Percentiles rank a stretch among this genome's conserved stretches.
Evolutionary conservation across 2,329 filamentous ascomycete species (phyloP).

Genomic region (Fusarium newnesense): DNA sequence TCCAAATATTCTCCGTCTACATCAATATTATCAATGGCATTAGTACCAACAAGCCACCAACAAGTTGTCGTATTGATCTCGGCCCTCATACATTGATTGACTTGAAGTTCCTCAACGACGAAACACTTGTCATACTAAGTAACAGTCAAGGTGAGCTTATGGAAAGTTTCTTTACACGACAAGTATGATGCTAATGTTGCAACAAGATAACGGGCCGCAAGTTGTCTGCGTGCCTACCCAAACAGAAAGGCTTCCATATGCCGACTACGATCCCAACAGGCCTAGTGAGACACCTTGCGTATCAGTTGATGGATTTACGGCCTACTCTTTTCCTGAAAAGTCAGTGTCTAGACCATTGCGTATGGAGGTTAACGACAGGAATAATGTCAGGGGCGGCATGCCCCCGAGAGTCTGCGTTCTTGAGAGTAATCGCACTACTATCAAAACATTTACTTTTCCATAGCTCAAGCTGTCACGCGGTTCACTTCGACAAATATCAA

Average conservation of each 20-base stretch:
- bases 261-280: conserved; percentile 46
- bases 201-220: conserved; percentile 41
- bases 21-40: conserved; percentile 68
- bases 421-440: conserved; percentile 57
- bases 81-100: conserved; percentile 63
- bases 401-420: conserved; percentile 63
- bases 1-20: conserved; percentile 66
- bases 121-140: conserved; percentile 69
- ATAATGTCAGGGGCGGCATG: conserved; percentile 56
- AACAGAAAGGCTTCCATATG: conserved; percentile 50
- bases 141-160: conserved; percentile 49
- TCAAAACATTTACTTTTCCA: conserved; percentile 59
- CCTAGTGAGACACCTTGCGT: conserved; percentile 10
- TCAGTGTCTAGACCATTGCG: conserved; percentile 52
- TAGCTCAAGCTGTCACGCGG: not conserved
- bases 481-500: not conserved
- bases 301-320: conserved; percentile 25
- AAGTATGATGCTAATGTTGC: not conserved
- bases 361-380: conserved; percentile 63
- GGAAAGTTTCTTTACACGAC: not conserved
- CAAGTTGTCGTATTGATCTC: conserved; percentile 55
- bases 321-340: conserved; percentile 44
- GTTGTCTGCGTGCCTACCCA: conserved; percentile 52
- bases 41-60: conserved; percentile 57
- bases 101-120: conserved; percentile 74